Percentiles rank a stretch among this genome's conserved stretches.
Evolutionary conservation across 495 filamentous ascomycete genomes (phyloP).

Genomic region (Penicillium malachiteum): DNA sequence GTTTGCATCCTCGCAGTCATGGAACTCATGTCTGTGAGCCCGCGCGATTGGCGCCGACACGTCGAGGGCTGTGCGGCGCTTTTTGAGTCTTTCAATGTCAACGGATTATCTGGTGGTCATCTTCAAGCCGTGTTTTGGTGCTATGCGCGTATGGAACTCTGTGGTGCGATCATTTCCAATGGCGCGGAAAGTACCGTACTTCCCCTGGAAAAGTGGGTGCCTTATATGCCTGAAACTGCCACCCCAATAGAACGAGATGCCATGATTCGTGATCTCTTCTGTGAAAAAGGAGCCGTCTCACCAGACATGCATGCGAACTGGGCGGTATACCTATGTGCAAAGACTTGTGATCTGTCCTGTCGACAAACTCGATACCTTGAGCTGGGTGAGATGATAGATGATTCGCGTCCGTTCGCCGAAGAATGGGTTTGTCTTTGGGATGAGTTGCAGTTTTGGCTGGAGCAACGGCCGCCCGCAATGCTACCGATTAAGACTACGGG

Average conservation of each 20-base stretch:
- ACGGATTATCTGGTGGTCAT: conserved; percentile 36
- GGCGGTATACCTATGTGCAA: conserved; percentile 40
- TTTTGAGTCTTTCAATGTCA: conserved; percentile 34
- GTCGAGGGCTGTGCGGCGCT: conserved; percentile 43
- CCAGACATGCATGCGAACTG: conserved; percentile 40
- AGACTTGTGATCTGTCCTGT: conserved; percentile 34
- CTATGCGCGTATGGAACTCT: conserved; percentile 44
- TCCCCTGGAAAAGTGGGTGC: conserved; percentile 32
- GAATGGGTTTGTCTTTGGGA: conserved; percentile 38
- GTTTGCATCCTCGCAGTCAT: conserved; percentile 33
- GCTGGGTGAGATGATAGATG: conserved; percentile 23
- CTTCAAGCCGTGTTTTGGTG: conserved; percentile 45
- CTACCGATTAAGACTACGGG: conserved; percentile 30
- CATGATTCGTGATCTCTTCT: conserved; percentile 24
- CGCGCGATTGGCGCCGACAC: conserved; percentile 40
- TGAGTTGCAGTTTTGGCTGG: conserved; percentile 38
- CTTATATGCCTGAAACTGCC: conserved; percentile 16
- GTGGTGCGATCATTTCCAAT: conserved; percentile 40
- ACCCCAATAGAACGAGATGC: conserved; percentile 15
- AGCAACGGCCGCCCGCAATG: conserved; percentile 33
- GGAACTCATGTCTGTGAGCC: conserved; percentile 44
- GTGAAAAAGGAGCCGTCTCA: conserved; percentile 17
- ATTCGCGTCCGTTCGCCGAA: conserved; percentile 18
- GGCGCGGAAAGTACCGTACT: conserved; percentile 38
- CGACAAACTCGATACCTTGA: conserved; percentile 26